phyloP scores from a whole-genome alignment of 1,139 yeast species.

The Yarrowia galli region DNA sequence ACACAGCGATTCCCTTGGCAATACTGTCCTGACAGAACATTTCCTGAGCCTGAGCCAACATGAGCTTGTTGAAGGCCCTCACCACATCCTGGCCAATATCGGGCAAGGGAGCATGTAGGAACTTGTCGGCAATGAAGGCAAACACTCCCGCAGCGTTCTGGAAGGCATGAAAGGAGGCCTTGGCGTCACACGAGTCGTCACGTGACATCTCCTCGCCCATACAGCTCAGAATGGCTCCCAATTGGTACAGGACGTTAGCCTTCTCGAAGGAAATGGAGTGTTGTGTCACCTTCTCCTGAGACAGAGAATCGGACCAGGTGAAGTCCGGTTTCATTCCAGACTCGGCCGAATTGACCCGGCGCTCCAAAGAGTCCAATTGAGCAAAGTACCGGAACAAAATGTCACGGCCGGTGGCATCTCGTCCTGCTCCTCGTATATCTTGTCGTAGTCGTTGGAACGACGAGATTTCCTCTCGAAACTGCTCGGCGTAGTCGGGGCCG shows the following conservation, averaged over 20 bases:
- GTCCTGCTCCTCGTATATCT: conserved; percentile 62
- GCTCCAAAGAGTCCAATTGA: conserved; percentile 78
- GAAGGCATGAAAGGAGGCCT: conserved; percentile 65
- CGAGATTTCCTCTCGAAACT: conserved; percentile 63
- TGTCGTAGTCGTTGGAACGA: conserved; percentile 66
- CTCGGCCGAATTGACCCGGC: conserved; percentile 71
- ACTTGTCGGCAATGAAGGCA: conserved; percentile 76
- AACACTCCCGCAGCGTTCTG: conserved; percentile 85
- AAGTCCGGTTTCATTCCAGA: conserved; percentile 68
- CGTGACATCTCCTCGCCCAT: conserved; percentile 49
- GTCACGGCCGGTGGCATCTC: conserved; percentile 55
- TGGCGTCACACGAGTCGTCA: conserved; percentile 59
- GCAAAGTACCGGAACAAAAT: conserved; percentile 77
- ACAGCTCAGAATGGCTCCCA: conserved; percentile 64
- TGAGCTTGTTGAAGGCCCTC: conserved; percentile 65
- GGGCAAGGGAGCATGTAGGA: conserved; percentile 85
- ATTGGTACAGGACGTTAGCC: conserved; percentile 80
- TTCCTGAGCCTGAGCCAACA: conserved; percentile 91
- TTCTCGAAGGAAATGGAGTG: conserved; percentile 85
- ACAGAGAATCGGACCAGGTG: conserved; percentile 81
- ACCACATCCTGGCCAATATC: conserved; percentile 79
- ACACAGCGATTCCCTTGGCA: conserved; percentile 11
- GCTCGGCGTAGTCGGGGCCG: conserved; percentile 60
- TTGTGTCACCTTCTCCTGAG: conserved; percentile 60
- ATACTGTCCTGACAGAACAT: conserved; percentile 56